Evolutionary conservation across 768 basidiomycete species (phyloP), one percentile per base, ranked within the genome.

Genomic region (Cubamyces lactineus): DNA sequence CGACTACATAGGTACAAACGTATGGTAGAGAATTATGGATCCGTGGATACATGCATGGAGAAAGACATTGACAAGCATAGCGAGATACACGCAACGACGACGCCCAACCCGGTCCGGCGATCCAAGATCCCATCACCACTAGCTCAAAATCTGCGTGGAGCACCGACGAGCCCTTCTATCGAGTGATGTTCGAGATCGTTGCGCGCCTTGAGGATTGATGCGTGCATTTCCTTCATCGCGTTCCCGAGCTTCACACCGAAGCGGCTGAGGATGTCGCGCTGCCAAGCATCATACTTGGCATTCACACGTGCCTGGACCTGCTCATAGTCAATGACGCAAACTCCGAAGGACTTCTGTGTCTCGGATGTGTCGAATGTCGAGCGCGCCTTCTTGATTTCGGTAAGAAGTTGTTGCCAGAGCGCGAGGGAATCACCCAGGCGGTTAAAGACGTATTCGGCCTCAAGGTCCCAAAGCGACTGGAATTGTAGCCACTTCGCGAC

Each of bases 401-500:
- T 93, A 15, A 98, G 81, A 4, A 99, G 86, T 67, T 96, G 92
- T 71, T 97, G 94, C 97, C 97, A 99, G 74, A 89, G 82, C 2
- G 86, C 86, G 23, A 99, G 85, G 13, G 92, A 92, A 74, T 99
- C 96, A 9, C 97, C 97, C 7, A 99, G 88, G 0, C 92, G 90
- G 69, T 88, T 88, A 82, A 97, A 98, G 39, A 99, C 96, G 71
- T 92, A 91, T 82, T 98, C 96, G 28, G 96, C 85, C 75, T 98
- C 95, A 43, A 98, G 86, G 73, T 99, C 97, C 97, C 96, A 98
- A 0, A 98, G 81, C 0, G 96, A 96, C 75, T 98, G 97, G 84
- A 99, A 98, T 70, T 96, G 96, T 0, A 98, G 84, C 97, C 97
- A 99, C 78, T 97, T 97, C 61, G 83, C 92, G 52, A 98, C 94